Conservation (phyloP, 2,329 filamentous ascomycete genomes). For the Fusarium sp. region DNA sequence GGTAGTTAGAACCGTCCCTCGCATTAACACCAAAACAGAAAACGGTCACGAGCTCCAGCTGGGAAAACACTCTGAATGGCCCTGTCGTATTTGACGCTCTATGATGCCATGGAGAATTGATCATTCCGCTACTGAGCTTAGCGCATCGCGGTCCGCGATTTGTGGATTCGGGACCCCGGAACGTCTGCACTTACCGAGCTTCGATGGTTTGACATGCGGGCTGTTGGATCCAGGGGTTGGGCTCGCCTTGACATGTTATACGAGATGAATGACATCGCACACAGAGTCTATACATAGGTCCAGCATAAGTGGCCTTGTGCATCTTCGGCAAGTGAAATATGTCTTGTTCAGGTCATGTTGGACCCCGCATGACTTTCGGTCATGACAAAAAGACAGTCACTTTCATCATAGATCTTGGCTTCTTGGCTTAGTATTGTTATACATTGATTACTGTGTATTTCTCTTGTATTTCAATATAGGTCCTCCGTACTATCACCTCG, state of each 20-base stretch:
- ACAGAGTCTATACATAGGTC: neutral
- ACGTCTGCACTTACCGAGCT: neutral
- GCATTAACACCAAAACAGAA: neutral
- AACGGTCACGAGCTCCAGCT: neutral
- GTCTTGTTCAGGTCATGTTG: neutral
- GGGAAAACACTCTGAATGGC: neutral
- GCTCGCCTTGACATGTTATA: neutral
- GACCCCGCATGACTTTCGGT: neutral
- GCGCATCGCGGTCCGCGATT: neutral
- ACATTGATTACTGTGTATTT: neutral
- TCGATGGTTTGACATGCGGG: neutral
- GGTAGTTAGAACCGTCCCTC: neutral
- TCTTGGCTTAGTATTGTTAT: neutral
- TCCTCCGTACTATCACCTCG: no score
- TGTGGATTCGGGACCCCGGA: neutral
- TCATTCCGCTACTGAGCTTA: neutral
- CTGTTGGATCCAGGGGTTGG: neutral
- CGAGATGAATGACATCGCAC: neutral
- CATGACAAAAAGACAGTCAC: fast-evolving
- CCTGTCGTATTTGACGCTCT: neutral
- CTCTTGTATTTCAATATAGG: neutral
- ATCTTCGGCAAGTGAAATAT: neutral
- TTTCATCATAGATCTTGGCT: fast-evolving
- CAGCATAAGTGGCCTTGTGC: neutral
- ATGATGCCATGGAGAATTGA: neutral